Evolutionary conservation across 257 asterid species (phyloP).

Genomic region (Solanum neorickii): DNA sequence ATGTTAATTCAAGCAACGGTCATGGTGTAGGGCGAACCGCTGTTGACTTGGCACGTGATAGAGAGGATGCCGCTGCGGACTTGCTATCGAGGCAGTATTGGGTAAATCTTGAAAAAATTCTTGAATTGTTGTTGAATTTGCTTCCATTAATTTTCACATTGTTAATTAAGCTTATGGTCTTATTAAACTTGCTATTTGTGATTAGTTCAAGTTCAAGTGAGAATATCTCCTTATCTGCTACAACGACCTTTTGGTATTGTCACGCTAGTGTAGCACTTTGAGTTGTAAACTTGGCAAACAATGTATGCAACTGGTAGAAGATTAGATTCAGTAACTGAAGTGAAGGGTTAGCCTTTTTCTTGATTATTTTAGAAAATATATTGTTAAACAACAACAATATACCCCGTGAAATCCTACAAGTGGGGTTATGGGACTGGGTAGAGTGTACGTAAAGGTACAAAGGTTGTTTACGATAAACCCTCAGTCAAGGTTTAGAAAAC

Average conservation of each 20-base stretch:
- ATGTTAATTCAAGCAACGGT: slow-evolving; percentile 29
- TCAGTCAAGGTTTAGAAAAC: background rate
- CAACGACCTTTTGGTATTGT: background rate
- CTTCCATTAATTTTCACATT: background rate
- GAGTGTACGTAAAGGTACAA: background rate
- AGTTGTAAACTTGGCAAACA: background rate
- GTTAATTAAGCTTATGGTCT: background rate
- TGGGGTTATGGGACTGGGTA: background rate
- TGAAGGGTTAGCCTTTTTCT: background rate
- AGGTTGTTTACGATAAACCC: background rate
- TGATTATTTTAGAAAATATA: background rate
- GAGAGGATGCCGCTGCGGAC: slow-evolving; percentile 70
- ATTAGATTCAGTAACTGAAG: background rate
- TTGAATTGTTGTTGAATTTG: background rate
- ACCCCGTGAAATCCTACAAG: background rate
- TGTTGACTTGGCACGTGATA: slow-evolving; percentile 7
- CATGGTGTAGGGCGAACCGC: slow-evolving; percentile 7
- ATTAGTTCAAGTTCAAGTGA: background rate
- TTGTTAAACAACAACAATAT: background rate
- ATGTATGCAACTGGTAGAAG: background rate
- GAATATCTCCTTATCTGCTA: background rate
- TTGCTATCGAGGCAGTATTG: slow-evolving; percentile 78
- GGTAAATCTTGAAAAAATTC: slow-evolving; percentile 32
- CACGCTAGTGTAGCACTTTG: background rate
- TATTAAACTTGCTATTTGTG: background rate